These are phyloP conservation scores for Coemansia javaensis DNA, from an alignment of 192 early-diverging fungal genomes.

Conservation along the genomic window DNA sequence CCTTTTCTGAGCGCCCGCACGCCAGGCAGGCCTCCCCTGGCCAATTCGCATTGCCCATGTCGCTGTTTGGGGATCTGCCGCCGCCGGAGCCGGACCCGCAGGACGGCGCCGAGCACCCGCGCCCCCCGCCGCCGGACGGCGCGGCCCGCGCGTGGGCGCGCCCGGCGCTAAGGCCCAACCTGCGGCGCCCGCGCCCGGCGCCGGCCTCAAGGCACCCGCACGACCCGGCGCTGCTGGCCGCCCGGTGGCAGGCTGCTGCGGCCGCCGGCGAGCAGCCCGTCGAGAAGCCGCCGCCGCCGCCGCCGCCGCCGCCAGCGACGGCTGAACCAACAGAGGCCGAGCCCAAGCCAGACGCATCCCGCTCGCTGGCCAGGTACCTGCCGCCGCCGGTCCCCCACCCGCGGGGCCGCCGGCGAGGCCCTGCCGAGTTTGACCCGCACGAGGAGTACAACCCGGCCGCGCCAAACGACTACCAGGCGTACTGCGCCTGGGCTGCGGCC, in stretches of 20 bases:
- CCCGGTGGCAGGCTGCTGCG: conserved; percentile 18
- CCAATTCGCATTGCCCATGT: too few species aligned
- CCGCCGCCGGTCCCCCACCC: conserved; percentile 1
- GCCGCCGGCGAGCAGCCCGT: neutral
- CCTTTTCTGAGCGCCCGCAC: too few species aligned
- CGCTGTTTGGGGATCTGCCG: conserved; percentile 39
- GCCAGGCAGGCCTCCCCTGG: too few species aligned
- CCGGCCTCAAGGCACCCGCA: conserved; percentile 26
- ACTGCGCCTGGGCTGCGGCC: conserved; percentile 20
- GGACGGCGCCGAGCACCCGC: neutral
- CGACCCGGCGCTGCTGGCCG: conserved; percentile 16
- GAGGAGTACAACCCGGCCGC: conserved; percentile 29
- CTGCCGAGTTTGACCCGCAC: conserved; percentile 20
- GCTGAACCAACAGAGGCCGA: too few species aligned
- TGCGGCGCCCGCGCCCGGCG: conserved; percentile 16
- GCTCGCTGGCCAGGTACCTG: conserved; percentile 31
- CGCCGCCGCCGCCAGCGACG: too few species aligned
- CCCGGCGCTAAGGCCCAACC: conserved; percentile 24
- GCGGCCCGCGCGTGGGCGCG: conserved; percentile 9
- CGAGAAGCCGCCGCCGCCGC: neutral
- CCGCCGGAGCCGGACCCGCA: conserved; percentile 9
- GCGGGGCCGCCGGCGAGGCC: neutral
- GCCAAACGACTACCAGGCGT: conserved; percentile 35
- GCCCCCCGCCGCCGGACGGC: neutral
- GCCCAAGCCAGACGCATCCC: neutral